Percentiles rank a stretch among this genome's conserved stretches.
Evolutionary conservation across 768 basidiomycete genomes (phyloP).

Genomic region (Boletus insuetus): DNA sequence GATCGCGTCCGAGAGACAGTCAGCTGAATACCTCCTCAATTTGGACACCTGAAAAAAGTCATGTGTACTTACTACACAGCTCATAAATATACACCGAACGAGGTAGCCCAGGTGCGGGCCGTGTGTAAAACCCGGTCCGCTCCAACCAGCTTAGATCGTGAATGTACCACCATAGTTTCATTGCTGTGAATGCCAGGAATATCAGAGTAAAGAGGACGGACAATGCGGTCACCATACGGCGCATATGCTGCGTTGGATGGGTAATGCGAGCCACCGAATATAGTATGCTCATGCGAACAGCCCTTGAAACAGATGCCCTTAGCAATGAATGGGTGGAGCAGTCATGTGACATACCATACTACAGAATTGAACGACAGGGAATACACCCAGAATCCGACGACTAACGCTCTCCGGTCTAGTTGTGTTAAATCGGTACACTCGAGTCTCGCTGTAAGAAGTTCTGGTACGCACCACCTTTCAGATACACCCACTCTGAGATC

Average conservation of each 20-base stretch:
- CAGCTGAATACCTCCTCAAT: slow-evolving; percentile 14
- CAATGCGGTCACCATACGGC: slow-evolving; percentile 8
- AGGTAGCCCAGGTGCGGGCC: slow-evolving; percentile 1
- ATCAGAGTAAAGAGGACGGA: slow-evolving; percentile 8
- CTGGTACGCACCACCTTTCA: slow-evolving; percentile 16
- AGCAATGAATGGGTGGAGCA: not conserved
- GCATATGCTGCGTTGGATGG: slow-evolving; percentile 8
- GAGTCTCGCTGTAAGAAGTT: not conserved
- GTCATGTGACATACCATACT: slow-evolving; percentile 15
- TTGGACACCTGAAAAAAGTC: not conserved
- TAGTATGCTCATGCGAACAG: slow-evolving; percentile 21
- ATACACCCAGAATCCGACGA: slow-evolving; percentile 17
- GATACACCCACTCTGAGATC: slow-evolving; percentile 10
- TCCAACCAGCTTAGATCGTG: slow-evolving; percentile 6
- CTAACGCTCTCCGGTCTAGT: slow-evolving; percentile 3
- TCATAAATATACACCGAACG: slow-evolving; percentile 4
- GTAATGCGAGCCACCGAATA: slow-evolving; percentile 22
- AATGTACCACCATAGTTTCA: slow-evolving; percentile 13
- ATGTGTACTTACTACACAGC: slow-evolving; percentile 15
- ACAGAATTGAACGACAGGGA: not conserved
- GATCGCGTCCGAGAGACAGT: slow-evolving; percentile 19
- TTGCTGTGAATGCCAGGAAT: not conserved
- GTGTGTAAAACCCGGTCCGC: not conserved
- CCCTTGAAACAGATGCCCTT: slow-evolving; percentile 7
- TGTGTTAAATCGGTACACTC: not conserved